phyloP scores from a whole-genome alignment of 2,329 filamentous ascomycete species.

The Pyricularia pennisetigena region DNA sequence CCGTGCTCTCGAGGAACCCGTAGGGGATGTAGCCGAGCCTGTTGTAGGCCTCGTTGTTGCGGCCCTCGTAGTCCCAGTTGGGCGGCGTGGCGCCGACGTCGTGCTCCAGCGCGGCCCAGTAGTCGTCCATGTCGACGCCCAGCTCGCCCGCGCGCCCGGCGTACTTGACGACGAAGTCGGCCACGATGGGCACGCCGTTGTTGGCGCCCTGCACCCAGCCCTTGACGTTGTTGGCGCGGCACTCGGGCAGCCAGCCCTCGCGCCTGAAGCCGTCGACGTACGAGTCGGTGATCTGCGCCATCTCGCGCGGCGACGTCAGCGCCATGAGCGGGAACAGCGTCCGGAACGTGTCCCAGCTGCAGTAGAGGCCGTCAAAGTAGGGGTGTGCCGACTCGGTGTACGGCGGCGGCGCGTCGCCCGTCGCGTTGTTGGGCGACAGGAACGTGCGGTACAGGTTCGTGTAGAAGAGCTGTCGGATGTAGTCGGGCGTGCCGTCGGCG shows the following conservation, averaged over 20 bases:
- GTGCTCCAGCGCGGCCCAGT: constrained; percentile 1
- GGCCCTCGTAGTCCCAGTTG: constrained; percentile 51
- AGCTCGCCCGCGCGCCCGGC: constrained; percentile 45
- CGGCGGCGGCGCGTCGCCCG: background rate
- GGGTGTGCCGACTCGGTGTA: background rate
- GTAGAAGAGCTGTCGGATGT: background rate
- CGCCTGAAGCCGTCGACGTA: constrained; percentile 58
- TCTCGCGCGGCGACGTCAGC: constrained; percentile 50
- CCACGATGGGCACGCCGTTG: constrained; percentile 57
- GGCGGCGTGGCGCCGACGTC: background rate
- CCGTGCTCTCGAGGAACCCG: constrained; percentile 29
- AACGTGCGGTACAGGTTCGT: constrained; percentile 1
- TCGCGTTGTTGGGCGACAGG: constrained; percentile 1
- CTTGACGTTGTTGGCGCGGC: constrained; percentile 57
- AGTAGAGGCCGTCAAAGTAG: constrained; percentile 52
- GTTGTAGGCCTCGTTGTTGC: constrained; percentile 56
- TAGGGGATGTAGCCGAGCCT: background rate
- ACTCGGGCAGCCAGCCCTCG: constrained; percentile 58
- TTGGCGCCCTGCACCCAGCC: constrained; percentile 61
- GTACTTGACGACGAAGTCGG: constrained; percentile 42
- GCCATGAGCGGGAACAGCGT: constrained; percentile 58
- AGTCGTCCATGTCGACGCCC: constrained; percentile 30
- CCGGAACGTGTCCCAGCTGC: constrained; percentile 53
- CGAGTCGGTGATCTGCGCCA: constrained; percentile 56
- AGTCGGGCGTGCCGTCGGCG: background rate